Base-by-base conservation (phyloP, 352 stramenopile genomes). In the Saprolegnia parasitica region DNA sequence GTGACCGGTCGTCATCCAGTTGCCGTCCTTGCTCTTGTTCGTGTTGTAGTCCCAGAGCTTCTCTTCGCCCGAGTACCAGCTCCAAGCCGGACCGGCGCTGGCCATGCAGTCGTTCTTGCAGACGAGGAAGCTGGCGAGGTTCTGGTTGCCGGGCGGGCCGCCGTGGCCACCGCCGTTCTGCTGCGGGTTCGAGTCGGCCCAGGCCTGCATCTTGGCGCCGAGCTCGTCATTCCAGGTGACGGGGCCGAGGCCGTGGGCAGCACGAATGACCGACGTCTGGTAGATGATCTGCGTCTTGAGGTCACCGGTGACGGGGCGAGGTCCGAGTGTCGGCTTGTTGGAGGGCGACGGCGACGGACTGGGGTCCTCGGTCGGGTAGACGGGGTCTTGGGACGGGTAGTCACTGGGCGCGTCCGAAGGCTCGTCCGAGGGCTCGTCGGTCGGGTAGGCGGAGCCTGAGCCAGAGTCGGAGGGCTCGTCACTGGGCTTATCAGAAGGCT, bases 191-290 rank as follows among this genome's bases (percentile, higher is more conserved):
- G 23, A 46, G 32, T 61, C 40, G 35, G 63, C 63, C 63, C 63
- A 70, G 16, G 63, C 32, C 47, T 70, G 63, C 63, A 70, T 70
- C 21, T 70, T 58, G 29, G n/a, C 26, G 39, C 46, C 63, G 11
- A 70, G 37, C 1, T 58, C 63, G 26, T 70, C 46, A 26, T 70
- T 70, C 63, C 63, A 70, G 32, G 32, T 62, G 26, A 70, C 63
- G 23, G 63, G 63, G 20, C 63, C 63, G 46, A 70, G 63, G 39
- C 63, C 63, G 37, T 70, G 47, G 23, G 42, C 63, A 4, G 63
- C 63, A 20, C 63, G 63, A n/a, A 70, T 62, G 16, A 61, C 23
- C 16, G 21, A 29, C 3, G 58, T 67, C 29, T 67, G 58, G 15
- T 56, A 1, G 39, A 67, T 26, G 40, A 67, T 67, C 26, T 67